Base-by-base conservation (phyloP, 192 early-diverging fungal genomes). In the Thamnidium elegans region DNA sequence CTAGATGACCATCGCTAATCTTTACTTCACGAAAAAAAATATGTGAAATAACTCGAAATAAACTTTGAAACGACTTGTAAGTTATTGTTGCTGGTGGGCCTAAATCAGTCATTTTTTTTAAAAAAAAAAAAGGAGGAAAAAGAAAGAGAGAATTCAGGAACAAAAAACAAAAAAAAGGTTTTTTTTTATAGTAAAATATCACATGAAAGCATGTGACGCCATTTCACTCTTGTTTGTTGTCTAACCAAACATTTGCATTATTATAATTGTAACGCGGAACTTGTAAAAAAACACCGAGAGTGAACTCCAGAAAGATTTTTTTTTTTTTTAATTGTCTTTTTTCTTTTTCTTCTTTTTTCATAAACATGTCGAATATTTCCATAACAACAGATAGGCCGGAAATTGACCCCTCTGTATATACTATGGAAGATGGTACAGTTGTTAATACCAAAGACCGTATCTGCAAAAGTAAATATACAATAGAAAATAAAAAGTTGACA, bases 21-120 rank as follows among this genome's bases (percentile, higher is more conserved):
- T 86, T 87, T 52, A 99, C 88, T 74, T 99, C 97, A 14, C 94
- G 80, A 72, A 98, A 96, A 67, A 94, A 94, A 66, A 92, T 80
- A 31, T 86, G 84, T 23, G 88, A 78, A 1, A 90, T 75, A 10
- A 80, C 70, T 52, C 71, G 83, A 70, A 88, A 90, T 66, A 89
- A 80, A 53, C 67, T 67, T 7, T 78, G 71, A 58, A 86, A 82
- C 46, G 89, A 23, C n/a, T 21, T 11, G 11, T 69, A 61, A 13
- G 60, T 63, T 21, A 69, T 17, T 26, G 67, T 20, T 30, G 50
- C 32, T 39, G 36, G 36, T 39, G 26, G 26, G 26, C 26, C 26
- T 26, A 26, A 26, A 19, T 48, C 30, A 21, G 55, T 15, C 51
- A 58, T 46, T 58, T 53, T 20, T 21, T n/a, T 17, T 21, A 20